A percentile compares a stretch with the other conserved stretches of the same genome.
Conservation (phyloP, 2,329 filamentous ascomycete genomes). For the Cladophialophora immunda region DNA sequence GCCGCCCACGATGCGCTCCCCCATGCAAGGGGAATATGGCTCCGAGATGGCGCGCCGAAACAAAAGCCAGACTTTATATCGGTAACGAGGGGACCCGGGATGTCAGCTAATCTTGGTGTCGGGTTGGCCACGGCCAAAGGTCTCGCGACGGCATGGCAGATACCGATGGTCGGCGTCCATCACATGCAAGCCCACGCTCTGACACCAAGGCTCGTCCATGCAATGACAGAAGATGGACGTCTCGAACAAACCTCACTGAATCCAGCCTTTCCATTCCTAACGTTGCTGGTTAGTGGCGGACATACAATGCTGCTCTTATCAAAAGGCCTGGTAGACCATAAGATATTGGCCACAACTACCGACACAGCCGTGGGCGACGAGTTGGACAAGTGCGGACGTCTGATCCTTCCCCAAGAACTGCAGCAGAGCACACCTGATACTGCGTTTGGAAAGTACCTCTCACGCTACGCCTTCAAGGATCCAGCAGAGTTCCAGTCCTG, state of each 20-base stretch:
- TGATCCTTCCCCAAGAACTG: conserved; percentile 71
- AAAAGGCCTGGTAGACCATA: conserved; percentile 71
- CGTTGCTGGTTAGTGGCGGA: conserved; percentile 88
- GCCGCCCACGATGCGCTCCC: conserved; percentile 35
- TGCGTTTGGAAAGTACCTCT: conserved; percentile 83
- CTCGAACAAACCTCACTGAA: not conserved
- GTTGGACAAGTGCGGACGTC: conserved; percentile 84
- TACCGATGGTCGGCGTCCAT: conserved; percentile 85
- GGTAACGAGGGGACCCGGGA: conserved; percentile 89
- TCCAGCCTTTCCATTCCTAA: conserved; percentile 83
- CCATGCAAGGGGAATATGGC: conserved; percentile 16
- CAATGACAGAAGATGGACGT: conserved; percentile 56
- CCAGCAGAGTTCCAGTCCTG: conserved; percentile 58
- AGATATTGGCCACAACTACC: conserved; percentile 74
- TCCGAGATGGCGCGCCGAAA: conserved; percentile 44
- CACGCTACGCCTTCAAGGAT: conserved; percentile 77
- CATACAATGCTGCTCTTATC: conserved; percentile 89
- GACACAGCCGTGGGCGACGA: conserved; percentile 91
- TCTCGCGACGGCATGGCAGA: conserved; percentile 80
- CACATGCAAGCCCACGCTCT: conserved; percentile 98
- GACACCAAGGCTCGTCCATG: conserved; percentile 79
- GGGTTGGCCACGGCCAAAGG: conserved; percentile 89
- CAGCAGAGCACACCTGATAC: conserved; percentile 67
- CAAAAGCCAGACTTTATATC: conserved; percentile 81
- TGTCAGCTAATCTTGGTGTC: conserved; percentile 78